Conservation (phyloP, 2,329 filamentous ascomycete genomes). For the Penicillium sp. region DNA sequence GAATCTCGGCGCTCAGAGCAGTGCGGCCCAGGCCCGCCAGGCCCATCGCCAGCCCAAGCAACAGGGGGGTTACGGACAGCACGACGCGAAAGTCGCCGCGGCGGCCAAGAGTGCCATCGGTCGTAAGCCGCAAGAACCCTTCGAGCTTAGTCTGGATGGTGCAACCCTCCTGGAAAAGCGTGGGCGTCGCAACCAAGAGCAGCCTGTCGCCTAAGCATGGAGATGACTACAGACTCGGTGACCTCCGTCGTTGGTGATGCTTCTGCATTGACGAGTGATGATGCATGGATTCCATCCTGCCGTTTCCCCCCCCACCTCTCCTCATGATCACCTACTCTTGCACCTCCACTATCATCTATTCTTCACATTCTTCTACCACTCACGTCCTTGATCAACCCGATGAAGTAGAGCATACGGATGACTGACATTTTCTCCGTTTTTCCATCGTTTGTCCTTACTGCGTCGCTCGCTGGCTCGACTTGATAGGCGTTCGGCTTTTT, state of each 20-base stretch:
- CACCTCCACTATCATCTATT: background rate
- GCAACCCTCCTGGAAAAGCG: slow-evolving; percentile 82
- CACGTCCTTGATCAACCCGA: slow-evolving; percentile 6
- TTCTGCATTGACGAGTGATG: slow-evolving; percentile 10
- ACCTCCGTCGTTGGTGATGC: background rate
- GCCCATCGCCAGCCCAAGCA: slow-evolving; percentile 54
- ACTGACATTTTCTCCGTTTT: background rate
- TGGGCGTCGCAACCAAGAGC: slow-evolving; percentile 45
- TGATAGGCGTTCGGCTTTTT: slow-evolving; percentile 27
- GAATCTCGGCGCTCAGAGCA: slow-evolving; percentile 64
- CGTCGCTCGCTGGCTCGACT: no score
- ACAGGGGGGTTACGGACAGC: slow-evolving; percentile 84
- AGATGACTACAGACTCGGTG: background rate
- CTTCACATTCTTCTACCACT: background rate
- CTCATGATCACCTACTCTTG: background rate
- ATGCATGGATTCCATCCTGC: slow-evolving; percentile 2
- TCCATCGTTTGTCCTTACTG: slow-evolving; percentile 12
- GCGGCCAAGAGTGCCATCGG: slow-evolving; percentile 81
- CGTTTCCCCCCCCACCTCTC: background rate
- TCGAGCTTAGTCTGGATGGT: slow-evolving; percentile 89
- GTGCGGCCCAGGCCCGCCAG: slow-evolving; percentile 65
- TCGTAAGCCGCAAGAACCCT: slow-evolving; percentile 73
- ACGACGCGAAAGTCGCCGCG: slow-evolving; percentile 79
- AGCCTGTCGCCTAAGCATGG: slow-evolving; percentile 29
- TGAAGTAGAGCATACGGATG: slow-evolving; percentile 9